Evolutionary conservation across 768 basidiomycete genomes (phyloP).

Genomic region (Lepiota subincarnata): DNA sequence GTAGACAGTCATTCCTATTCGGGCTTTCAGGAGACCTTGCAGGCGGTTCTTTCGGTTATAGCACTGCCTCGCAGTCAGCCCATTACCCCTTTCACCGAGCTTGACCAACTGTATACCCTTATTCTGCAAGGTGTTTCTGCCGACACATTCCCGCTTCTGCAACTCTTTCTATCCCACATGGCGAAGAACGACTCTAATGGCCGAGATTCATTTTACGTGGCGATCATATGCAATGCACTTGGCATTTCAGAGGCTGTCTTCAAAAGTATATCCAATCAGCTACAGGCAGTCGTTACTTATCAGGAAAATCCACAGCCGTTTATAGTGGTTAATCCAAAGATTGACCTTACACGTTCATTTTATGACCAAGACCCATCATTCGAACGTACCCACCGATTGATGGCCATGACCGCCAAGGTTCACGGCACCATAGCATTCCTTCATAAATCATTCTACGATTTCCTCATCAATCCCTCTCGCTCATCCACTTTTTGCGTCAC

Average conservation of each 20-base stretch:
- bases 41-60: neutral
- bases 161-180: neutral
- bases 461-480: conserved; percentile 1
- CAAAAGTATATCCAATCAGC: neutral
- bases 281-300: neutral
- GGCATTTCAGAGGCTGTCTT: neutral
- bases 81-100: neutral
- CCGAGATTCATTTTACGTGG: too few relatives aligned
- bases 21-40: neutral
- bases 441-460: conserved; percentile 8
- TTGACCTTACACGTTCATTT: neutral
- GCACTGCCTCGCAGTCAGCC: too few relatives aligned
- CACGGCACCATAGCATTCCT: neutral
- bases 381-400: neutral
- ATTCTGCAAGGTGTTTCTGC: neutral
- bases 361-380: neutral
- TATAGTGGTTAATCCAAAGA: neutral
- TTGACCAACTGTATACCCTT: conserved; percentile 16
- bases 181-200: too few relatives aligned
- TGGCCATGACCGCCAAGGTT: neutral
- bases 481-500: neutral
- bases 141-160: neutral
- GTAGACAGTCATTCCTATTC: conserved; percentile 15
- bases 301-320: neutral
- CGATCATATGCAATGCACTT: neutral